Conservation (phyloP, 2,329 filamentous ascomycete species). For the Fonsecaea multimorphosa region DNA sequence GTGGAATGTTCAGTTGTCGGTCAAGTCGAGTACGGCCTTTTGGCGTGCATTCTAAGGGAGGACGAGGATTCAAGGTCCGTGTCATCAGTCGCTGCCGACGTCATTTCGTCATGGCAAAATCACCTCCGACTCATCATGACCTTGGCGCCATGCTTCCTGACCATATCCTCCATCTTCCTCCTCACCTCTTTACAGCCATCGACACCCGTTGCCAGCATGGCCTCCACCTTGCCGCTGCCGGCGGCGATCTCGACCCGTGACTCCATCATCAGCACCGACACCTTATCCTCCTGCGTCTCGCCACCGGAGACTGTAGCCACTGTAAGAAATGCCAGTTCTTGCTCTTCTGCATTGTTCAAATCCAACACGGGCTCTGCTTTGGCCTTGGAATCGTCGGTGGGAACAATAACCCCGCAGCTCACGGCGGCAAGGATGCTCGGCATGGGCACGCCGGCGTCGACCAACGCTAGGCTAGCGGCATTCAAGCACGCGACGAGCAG, state of each 20-base stretch:
- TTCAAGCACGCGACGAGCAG: slow-evolving; percentile 90
- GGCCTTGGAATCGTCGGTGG: slow-evolving; percentile 31
- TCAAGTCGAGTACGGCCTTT: neutral
- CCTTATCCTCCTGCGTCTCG: slow-evolving; percentile 64
- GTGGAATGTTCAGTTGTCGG: neutral
- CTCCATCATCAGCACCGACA: slow-evolving; percentile 83
- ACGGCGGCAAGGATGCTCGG: slow-evolving; percentile 86
- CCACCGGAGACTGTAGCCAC: slow-evolving; percentile 77
- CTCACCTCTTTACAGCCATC: slow-evolving; percentile 90
- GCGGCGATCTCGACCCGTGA: slow-evolving; percentile 77
- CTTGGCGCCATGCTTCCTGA: slow-evolving; percentile 49
- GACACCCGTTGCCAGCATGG: slow-evolving; percentile 89
- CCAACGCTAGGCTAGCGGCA: slow-evolving; percentile 85
- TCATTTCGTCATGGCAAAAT: neutral
- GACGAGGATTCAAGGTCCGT: neutral
- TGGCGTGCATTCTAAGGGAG: neutral
- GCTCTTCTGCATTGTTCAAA: slow-evolving; percentile 55
- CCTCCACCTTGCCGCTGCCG: slow-evolving; percentile 69
- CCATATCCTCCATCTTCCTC: slow-evolving; percentile 78
- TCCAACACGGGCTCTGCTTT: slow-evolving; percentile 51
- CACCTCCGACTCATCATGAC: slow-evolving; percentile 36
- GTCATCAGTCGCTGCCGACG: neutral
- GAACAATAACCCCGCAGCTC: slow-evolving; percentile 72
- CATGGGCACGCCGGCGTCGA: slow-evolving; percentile 97
- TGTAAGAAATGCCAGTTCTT: slow-evolving; percentile 87